These are phyloP conservation scores for Fusarium pseudocircinatum DNA, from an alignment of 2,329 filamentous ascomycete species.

Conservation along the genomic window DNA sequence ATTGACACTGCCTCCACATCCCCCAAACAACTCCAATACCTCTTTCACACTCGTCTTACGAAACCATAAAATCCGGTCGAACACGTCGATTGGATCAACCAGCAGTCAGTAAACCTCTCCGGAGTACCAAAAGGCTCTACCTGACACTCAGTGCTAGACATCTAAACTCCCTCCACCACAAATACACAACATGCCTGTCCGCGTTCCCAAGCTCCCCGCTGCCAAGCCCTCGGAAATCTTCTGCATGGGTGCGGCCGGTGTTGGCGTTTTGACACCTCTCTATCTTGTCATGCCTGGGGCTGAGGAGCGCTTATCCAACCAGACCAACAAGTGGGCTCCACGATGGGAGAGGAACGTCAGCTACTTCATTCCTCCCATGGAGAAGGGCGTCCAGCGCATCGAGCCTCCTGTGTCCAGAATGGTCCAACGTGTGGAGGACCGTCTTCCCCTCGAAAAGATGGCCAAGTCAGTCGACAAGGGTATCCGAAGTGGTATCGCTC, in stretches of 20 bases:
- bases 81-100: neutral
- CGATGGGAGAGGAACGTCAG: slow-evolving; percentile 68
- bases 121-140: no score
- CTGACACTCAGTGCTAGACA: slow-evolving; percentile 8
- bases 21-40: neutral
- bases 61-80: neutral
- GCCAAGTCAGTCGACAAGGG: slow-evolving; percentile 59
- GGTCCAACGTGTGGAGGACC: slow-evolving; percentile 57
- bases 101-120: slow-evolving; percentile 15
- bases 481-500: slow-evolving; percentile 58
- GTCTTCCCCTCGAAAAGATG: slow-evolving; percentile 61
- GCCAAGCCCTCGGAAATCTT: slow-evolving; percentile 60
- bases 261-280: slow-evolving; percentile 64
- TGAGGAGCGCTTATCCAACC: slow-evolving; percentile 62
- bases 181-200: slow-evolving; percentile 57
- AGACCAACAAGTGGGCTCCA: slow-evolving; percentile 67
- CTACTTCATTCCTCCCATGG: slow-evolving; percentile 60
- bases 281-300: slow-evolving; percentile 67
- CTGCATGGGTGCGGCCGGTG: slow-evolving; percentile 63
- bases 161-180: neutral
- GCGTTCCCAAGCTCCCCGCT: slow-evolving; percentile 59
- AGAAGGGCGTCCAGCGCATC: slow-evolving; percentile 59
- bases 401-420: slow-evolving; percentile 58
- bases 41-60: neutral
- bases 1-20: neutral